A percentile compares a stretch with the other conserved stretches of the same genome.
Evolutionary conservation across 2,329 filamentous ascomycete genomes (phyloP).

Genomic region (Apiospora rasikravindrae): DNA sequence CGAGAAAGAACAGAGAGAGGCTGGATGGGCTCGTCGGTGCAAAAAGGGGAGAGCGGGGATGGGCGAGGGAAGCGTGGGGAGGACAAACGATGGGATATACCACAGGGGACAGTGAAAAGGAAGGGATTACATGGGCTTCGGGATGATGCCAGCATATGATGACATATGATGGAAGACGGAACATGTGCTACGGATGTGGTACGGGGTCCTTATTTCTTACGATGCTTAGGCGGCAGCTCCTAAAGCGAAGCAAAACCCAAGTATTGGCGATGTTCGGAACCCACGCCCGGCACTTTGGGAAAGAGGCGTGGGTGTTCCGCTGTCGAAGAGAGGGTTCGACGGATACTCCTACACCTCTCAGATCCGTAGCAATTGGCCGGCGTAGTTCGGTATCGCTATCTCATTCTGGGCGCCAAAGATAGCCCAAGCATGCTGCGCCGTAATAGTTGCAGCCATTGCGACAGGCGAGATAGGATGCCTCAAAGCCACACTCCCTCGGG

Average conservation of each 20-base stretch:
- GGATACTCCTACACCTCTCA: not conserved
- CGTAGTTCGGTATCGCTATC: not conserved
- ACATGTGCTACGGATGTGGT: not conserved
- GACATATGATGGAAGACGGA: too few relatives aligned
- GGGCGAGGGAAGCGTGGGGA: not conserved
- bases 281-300: not conserved
- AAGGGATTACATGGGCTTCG: not conserved
- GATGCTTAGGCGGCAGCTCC: not conserved
- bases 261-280: not conserved
- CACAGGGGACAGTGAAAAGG: too few relatives aligned
- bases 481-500: not conserved
- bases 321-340: not conserved
- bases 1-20: not conserved
- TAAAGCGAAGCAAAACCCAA: not conserved
- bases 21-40: not conserved
- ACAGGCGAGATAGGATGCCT: not conserved
- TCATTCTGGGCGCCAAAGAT: not conserved
- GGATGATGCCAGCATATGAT: not conserved
- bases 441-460: not conserved
- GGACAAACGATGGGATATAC: not conserved
- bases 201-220: not conserved
- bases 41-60: not conserved
- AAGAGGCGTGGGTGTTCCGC: not conserved
- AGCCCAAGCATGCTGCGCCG: constrained; percentile 4
- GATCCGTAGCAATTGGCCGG: not conserved